Evolutionary conservation across 257 asterid genomes (phyloP).

Genomic region (Echium plantagineum): DNA sequence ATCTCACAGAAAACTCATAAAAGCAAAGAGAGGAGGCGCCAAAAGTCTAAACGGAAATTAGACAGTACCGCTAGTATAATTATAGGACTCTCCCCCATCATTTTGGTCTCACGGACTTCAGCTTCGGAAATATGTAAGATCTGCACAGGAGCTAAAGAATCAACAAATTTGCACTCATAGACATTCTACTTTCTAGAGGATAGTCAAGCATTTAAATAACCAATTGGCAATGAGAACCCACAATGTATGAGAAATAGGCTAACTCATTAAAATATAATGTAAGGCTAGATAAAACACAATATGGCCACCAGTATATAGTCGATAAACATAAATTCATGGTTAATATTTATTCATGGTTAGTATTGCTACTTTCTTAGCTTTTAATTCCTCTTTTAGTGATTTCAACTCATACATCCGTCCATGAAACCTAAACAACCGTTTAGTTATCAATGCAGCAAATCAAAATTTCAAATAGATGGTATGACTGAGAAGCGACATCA

Average conservation of each 20-base stretch:
- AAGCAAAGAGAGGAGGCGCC: not conserved
- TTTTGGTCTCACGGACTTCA: constrained; percentile 82
- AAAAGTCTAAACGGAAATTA: constrained; percentile 2
- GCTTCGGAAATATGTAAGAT: constrained; percentile 82
- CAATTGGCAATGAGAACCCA: too few species aligned
- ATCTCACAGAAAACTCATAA: constrained; percentile 1
- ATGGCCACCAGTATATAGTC: not conserved
- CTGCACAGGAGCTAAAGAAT: constrained; percentile 29
- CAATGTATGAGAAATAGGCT: too few species aligned
- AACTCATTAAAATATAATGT: too few species aligned
- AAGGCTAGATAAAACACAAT: not conserved
- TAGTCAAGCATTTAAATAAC: not conserved
- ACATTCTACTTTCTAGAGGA: not conserved
- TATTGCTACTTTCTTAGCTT: too few species aligned
- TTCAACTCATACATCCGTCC: too few species aligned
- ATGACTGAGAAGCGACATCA: too few species aligned
- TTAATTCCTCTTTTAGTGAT: too few species aligned
- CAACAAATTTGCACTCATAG: not conserved
- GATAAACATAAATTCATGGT: not conserved
- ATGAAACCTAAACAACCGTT: too few species aligned
- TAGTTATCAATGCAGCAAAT: too few species aligned
- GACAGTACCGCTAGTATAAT: constrained; percentile 61
- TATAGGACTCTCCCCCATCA: constrained; percentile 94
- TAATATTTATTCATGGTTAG: too few species aligned
- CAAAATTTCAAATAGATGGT: too few species aligned